Evolutionary conservation across 2,329 filamentous ascomycete species (phyloP).

Genomic region (Colletotrichum endophyticum): DNA sequence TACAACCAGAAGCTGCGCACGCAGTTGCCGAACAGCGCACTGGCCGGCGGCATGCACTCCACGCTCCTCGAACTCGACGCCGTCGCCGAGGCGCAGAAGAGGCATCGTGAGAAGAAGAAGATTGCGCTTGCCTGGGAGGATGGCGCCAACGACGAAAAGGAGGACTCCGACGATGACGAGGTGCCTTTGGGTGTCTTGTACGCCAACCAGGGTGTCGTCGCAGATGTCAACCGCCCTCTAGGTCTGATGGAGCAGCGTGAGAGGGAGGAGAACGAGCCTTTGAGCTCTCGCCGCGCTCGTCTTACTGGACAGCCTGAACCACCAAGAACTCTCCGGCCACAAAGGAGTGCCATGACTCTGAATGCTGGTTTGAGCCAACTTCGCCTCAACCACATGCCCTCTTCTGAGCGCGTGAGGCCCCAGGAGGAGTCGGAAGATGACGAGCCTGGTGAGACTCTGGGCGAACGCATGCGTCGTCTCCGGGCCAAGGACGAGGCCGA

Average conservation of each 20-base stretch:
- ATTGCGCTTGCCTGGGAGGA: slow-evolving; percentile 94
- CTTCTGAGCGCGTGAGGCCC: slow-evolving; percentile 22
- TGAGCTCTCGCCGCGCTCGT: slow-evolving; percentile 77
- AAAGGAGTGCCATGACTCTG: slow-evolving; percentile 50
- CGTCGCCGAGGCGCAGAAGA: slow-evolving; percentile 83
- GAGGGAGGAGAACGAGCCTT: slow-evolving; percentile 89
- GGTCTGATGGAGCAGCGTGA: slow-evolving; percentile 82
- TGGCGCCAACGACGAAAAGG: slow-evolving; percentile 46
- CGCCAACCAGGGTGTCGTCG: slow-evolving; percentile 62
- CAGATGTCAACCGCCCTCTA: slow-evolving; percentile 67
- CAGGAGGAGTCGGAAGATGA: slow-evolving; percentile 36
- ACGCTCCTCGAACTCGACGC: slow-evolving; percentile 91
- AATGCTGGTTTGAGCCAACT: slow-evolving; percentile 31
- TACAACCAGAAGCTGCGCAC: slow-evolving; percentile 84
- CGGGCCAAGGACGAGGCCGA: slow-evolving; percentile 57
- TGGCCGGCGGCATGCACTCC: slow-evolving; percentile 83
- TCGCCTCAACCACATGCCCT: slow-evolving; percentile 28
- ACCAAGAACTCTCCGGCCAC: slow-evolving; percentile 36
- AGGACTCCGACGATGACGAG: slow-evolving; percentile 75
- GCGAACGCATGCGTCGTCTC: slow-evolving; percentile 68
- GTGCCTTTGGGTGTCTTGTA: slow-evolving; percentile 86
- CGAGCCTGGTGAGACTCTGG: slow-evolving; percentile 70
- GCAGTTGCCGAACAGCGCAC: slow-evolving; percentile 64
- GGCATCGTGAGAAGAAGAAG: slow-evolving; percentile 74
- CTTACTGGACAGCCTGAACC: slow-evolving; percentile 65